These are phyloP conservation scores for Aureobasidium sp. DNA, from an alignment of 2,329 filamentous ascomycete genomes.

Conservation along the genomic window DNA sequence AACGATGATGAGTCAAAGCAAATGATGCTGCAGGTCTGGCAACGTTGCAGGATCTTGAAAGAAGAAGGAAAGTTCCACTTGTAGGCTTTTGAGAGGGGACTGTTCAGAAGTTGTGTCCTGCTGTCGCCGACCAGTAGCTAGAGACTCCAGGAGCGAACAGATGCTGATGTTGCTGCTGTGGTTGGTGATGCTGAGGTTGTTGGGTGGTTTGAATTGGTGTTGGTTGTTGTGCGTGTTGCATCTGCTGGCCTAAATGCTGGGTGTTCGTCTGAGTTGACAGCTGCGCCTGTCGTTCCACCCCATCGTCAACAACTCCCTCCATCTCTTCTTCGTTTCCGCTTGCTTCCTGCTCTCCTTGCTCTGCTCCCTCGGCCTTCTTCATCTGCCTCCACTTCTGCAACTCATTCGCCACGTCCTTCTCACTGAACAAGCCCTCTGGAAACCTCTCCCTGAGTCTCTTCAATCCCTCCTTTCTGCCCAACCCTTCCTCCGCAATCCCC, in stretches of 20 bases:
- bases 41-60: too few relatives aligned
- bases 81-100: too few relatives aligned
- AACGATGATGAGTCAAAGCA: too few relatives aligned
- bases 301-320: background rate
- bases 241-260: background rate
- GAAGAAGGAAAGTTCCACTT: too few relatives aligned
- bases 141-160: background rate
- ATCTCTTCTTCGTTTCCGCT: background rate
- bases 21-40: too few relatives aligned
- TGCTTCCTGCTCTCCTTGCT: background rate
- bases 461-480: background rate
- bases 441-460: background rate
- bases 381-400: constrained; percentile 3
- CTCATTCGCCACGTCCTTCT: constrained; percentile 12
- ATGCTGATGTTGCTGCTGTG: background rate
- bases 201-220: background rate
- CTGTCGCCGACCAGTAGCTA: background rate
- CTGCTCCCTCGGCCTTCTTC: background rate
- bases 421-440: constrained; percentile 4
- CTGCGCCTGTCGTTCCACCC: background rate
- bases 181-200: background rate
- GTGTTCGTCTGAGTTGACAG: background rate
- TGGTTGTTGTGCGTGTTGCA: background rate
- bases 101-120: background rate
- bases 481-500: background rate